phyloP scores from a whole-genome alignment of 164 flowering plant species.

The Piper betle region DNA sequence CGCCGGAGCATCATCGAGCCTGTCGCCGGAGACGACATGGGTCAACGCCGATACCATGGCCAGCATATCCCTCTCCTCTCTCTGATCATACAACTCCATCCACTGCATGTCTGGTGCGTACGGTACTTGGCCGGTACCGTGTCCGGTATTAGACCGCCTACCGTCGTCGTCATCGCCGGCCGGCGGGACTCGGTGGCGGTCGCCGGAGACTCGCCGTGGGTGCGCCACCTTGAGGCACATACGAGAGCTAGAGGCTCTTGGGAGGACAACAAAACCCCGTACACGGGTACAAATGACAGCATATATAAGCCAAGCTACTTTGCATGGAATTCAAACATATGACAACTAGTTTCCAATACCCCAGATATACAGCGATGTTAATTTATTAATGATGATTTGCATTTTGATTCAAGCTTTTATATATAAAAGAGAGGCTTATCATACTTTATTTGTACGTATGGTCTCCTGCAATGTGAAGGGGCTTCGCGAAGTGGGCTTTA shows the following conservation, averaged over 20 bases:
- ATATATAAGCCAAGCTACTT: background rate
- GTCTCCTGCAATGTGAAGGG: no score
- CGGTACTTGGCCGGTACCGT: background rate
- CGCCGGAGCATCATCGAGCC: background rate
- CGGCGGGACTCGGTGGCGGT: background rate
- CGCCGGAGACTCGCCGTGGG: background rate
- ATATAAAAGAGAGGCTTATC: no score
- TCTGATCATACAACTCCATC: slow-evolving; percentile 1
- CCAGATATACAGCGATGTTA: no score
- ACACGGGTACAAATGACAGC: background rate
- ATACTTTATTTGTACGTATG: no score
- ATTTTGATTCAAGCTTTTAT: no score
- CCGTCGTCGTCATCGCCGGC: background rate
- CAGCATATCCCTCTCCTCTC: slow-evolving; percentile 32
- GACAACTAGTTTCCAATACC: no score
- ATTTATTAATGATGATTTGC: no score
- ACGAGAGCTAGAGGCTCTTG: background rate
- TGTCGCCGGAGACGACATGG: slow-evolving; percentile 33
- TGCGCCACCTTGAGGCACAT: background rate
- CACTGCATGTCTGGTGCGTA: no score
- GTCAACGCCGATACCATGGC: slow-evolving; percentile 46
- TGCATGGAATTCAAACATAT: background rate
- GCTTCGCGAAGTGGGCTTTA: no score
- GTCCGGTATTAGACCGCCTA: background rate
- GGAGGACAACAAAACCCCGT: background rate